Conservation (phyloP, 768 basidiomycete species). For the Suillus weaverae region DNA sequence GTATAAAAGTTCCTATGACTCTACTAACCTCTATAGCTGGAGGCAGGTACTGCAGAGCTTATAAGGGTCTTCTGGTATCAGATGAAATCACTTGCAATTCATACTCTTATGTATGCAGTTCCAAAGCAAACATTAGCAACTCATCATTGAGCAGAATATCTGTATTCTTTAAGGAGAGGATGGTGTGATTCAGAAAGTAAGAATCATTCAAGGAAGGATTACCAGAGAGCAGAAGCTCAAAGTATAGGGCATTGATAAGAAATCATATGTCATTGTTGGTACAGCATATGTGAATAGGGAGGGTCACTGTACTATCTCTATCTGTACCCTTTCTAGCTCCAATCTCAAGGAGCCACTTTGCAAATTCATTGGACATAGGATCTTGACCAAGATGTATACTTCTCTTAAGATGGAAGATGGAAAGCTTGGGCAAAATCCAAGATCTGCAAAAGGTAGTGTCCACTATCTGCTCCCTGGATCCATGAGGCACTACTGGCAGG, state of each 20-base stretch:
- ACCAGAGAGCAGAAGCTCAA: slow-evolving; percentile 14
- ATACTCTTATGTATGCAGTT: too few species aligned
- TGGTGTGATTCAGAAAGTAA: slow-evolving; percentile 32
- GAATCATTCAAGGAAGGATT: slow-evolving; percentile 19
- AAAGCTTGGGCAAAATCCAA: slow-evolving; percentile 36
- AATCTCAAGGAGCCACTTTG: slow-evolving; percentile 38
- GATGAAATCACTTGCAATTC: too few species aligned
- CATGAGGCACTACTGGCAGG: slow-evolving; percentile 43
- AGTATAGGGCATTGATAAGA: slow-evolving; percentile 23
- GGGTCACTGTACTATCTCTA: slow-evolving; percentile 21
- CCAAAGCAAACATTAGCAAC: too few species aligned
- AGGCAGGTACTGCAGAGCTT: too few species aligned
- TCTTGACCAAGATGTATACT: slow-evolving; percentile 44
- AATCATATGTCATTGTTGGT: neutral
- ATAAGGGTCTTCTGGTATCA: too few species aligned
- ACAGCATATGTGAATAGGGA: slow-evolving; percentile 29
- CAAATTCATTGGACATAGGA: slow-evolving; percentile 31
- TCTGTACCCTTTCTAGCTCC: slow-evolving; percentile 31
- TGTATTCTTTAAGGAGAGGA: slow-evolving; percentile 29
- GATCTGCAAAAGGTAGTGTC: slow-evolving; percentile 36
- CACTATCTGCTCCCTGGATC: slow-evolving; percentile 39
- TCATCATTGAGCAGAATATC: slow-evolving; percentile 12
- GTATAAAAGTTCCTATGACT: too few species aligned
- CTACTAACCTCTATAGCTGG: too few species aligned
- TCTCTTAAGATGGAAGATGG: slow-evolving; percentile 32